These are phyloP conservation scores for Russula sp. DNA, from an alignment of 768 basidiomycete genomes.

Conservation along the genomic window DNA sequence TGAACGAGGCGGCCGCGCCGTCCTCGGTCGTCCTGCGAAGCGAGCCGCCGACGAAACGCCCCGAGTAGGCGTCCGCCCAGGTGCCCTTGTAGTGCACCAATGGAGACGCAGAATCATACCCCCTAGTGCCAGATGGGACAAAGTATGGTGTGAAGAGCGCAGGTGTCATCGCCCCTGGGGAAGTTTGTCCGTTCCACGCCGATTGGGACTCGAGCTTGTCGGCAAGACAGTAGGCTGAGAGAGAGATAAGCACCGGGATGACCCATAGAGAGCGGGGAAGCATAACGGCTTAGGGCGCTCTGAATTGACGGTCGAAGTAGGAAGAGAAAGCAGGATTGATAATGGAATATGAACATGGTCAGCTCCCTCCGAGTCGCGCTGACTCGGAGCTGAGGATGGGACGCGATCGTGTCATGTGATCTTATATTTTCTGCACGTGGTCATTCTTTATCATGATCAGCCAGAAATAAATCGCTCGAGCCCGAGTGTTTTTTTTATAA, in stretches of 20 bases:
- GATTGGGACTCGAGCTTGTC: slow-evolving; percentile 30
- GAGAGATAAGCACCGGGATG: background rate
- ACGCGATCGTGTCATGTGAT: slow-evolving; percentile 9
- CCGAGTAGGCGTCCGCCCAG: slow-evolving; percentile 53
- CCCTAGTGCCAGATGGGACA: slow-evolving; percentile 65
- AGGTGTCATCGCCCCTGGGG: slow-evolving; percentile 42
- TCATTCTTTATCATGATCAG: background rate
- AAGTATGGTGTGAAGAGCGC: slow-evolving; percentile 60
- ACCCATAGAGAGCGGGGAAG: background rate
- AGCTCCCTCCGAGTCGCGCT: background rate
- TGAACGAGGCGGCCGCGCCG: slow-evolving; percentile 48
- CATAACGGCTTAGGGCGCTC: background rate
- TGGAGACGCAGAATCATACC: slow-evolving; percentile 64
- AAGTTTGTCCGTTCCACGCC: slow-evolving; percentile 67
- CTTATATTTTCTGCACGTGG: background rate
- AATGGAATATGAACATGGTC: slow-evolving; percentile 11
- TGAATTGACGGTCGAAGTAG: background rate
- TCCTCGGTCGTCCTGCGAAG: slow-evolving; percentile 44
- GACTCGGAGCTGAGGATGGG: background rate
- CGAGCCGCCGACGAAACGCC: slow-evolving; percentile 44
- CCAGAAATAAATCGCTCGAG: no score
- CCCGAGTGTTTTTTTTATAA: no score
- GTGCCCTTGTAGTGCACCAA: slow-evolving; percentile 54
- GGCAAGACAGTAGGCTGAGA: slow-evolving; percentile 1
- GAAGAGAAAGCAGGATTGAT: background rate